Evolutionary conservation across 108 stramenopile genomes (phyloP).

Genomic region (Fragilaria crotonensis): DNA sequence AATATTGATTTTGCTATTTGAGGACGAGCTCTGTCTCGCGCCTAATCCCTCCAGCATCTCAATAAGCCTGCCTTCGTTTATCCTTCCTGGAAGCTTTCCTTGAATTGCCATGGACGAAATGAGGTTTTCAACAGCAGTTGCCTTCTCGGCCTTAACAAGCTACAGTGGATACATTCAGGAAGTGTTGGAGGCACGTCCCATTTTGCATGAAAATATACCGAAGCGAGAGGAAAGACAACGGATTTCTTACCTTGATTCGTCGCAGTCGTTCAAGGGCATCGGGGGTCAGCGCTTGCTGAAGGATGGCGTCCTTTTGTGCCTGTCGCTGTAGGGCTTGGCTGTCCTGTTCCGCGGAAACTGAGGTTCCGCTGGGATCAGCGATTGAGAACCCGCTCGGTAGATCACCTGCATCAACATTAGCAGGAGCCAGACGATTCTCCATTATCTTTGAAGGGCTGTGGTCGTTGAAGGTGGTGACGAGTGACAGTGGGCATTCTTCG

Average conservation of each 20-base stretch:
- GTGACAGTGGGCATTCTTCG: too few relatives aligned
- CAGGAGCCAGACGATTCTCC: background rate
- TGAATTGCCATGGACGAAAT: constrained; percentile 72
- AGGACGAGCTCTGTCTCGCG: constrained; percentile 20
- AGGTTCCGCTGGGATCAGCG: background rate
- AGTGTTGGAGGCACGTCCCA: too few relatives aligned
- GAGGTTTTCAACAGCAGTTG: constrained; percentile 49
- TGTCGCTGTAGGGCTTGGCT: constrained; percentile 17
- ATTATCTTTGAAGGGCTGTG: too few relatives aligned
- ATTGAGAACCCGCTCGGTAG: background rate
- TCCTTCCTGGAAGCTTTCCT: constrained; percentile 68
- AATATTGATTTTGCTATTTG: constrained; percentile 56
- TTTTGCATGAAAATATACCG: background rate
- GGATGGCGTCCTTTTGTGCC: constrained; percentile 63
- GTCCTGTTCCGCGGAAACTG: constrained; percentile 7
- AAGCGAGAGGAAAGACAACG: background rate
- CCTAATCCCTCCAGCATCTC: constrained; percentile 81
- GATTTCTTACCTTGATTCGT: constrained; percentile 46
- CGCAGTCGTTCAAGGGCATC: constrained; percentile 75
- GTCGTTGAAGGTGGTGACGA: too few relatives aligned
- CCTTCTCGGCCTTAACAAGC: constrained; percentile 58
- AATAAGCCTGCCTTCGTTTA: constrained; percentile 70
- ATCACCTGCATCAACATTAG: background rate
- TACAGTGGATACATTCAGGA: constrained; percentile 1
- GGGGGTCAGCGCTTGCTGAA: constrained; percentile 70